Conservation (phyloP, 2,329 filamentous ascomycete species). For the Pseudogymnoascus sp. region DNA sequence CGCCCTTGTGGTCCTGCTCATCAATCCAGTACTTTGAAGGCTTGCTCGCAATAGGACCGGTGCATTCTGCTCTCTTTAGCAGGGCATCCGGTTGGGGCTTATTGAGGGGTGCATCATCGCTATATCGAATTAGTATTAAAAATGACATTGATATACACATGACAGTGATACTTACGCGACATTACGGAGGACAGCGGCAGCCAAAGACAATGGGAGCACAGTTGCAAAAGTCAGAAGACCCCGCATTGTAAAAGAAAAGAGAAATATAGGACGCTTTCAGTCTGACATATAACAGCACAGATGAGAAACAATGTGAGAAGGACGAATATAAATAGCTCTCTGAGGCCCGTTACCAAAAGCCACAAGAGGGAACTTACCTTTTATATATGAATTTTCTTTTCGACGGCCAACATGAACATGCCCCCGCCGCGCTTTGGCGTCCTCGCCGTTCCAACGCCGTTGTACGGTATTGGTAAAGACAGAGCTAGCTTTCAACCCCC, state of each 20-base stretch:
- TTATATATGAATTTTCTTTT: neutral
- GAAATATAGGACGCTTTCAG: neutral
- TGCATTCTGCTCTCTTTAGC: neutral
- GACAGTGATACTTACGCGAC: neutral
- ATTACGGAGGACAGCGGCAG: neutral
- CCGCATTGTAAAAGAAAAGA: neutral
- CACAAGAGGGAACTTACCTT: neutral
- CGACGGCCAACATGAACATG: neutral
- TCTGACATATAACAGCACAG: neutral
- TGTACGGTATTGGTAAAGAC: neutral
- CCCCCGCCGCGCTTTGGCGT: neutral
- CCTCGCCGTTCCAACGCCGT: neutral
- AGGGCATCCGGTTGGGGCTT: neutral
- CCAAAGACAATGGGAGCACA: neutral
- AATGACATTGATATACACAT: neutral
- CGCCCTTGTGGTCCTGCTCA: neutral
- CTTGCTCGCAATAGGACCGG: neutral
- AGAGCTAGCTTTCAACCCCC: neutral
- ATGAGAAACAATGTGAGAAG: neutral
- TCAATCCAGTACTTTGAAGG: conserved; percentile 6
- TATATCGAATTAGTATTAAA: neutral
- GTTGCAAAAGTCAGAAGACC: neutral
- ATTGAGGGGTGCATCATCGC: neutral
- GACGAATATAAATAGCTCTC: neutral
- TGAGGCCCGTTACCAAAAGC: neutral